Conservation (phyloP, 306 rosid species). For the Hippophae rhamnoides region DNA sequence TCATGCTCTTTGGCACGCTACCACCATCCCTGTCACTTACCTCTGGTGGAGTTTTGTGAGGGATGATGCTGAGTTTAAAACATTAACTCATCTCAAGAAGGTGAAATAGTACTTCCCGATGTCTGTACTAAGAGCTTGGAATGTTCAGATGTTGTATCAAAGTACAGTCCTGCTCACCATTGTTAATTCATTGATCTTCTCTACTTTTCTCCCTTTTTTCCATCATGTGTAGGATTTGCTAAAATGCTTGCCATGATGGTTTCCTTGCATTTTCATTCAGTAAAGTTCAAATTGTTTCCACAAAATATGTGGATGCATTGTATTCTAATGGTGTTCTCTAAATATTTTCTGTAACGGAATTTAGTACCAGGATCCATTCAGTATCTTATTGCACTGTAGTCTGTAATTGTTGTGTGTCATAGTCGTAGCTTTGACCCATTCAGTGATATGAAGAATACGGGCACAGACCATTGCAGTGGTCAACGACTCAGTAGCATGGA, state of each 20-base stretch:
- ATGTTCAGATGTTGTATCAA: constrained; percentile 25
- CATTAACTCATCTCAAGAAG: constrained; percentile 56
- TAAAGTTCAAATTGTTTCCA: constrained; percentile 33
- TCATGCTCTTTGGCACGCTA: constrained; percentile 71
- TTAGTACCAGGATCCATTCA: too few species aligned
- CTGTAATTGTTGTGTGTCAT: too few species aligned
- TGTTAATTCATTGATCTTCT: constrained; percentile 16
- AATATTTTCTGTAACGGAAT: constrained; percentile 1
- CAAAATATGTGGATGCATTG: constrained; percentile 19
- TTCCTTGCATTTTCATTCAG: constrained; percentile 21
- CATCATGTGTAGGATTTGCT: constrained; percentile 36
- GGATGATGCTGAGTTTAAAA: constrained; percentile 81
- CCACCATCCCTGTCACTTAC: constrained; percentile 66
- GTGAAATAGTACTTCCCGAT: constrained; percentile 35
- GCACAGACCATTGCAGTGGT: too few species aligned
- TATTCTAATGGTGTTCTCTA: too few species aligned
- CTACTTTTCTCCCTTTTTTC: neutral
- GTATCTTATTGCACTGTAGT: too few species aligned
- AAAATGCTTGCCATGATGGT: constrained; percentile 46
- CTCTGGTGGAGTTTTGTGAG: constrained; percentile 90
- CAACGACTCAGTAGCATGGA: too few species aligned
- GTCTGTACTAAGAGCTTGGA: constrained; percentile 2
- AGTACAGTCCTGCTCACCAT: constrained; percentile 24
- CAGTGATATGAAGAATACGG: too few species aligned
- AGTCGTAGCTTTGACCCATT: too few species aligned